These are phyloP conservation scores for Amphicarpaea edgeworthii DNA, from an alignment of 306 rosid genomes.

Conservation along the genomic window DNA sequence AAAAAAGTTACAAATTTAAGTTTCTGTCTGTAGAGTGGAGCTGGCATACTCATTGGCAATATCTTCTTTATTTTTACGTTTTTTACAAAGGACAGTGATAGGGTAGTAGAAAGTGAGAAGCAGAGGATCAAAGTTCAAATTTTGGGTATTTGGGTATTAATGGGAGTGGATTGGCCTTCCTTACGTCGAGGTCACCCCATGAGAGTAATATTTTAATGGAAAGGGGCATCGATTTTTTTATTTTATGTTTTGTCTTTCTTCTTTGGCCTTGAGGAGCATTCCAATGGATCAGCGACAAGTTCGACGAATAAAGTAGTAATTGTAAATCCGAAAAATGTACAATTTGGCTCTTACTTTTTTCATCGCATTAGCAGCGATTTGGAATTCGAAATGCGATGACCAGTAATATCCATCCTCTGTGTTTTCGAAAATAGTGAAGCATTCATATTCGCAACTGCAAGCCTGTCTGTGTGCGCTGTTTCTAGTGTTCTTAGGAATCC, in stretches of 20 bases:
- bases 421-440: constrained; percentile 48
- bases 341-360: constrained; percentile 40
- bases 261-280: constrained; percentile 38
- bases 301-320: constrained; percentile 40
- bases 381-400: constrained; percentile 47
- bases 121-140: constrained; percentile 3
- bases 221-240: constrained; percentile 16
- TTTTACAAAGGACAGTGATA: too few relatives aligned
- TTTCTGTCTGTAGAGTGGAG: too few relatives aligned
- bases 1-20: too few relatives aligned
- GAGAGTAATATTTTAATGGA: background rate
- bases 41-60: too few relatives aligned
- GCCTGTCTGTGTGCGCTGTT: background rate
- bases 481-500: constrained; percentile 47
- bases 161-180: background rate
- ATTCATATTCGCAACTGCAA: constrained; percentile 38
- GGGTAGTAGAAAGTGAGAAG: background rate
- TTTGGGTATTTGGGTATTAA: background rate
- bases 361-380: constrained; percentile 28
- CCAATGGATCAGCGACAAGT: constrained; percentile 30
- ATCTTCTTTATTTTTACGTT: too few relatives aligned
- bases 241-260: constrained; percentile 36
- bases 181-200: background rate
- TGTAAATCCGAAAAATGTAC: constrained; percentile 21
- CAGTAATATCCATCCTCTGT: constrained; percentile 40